Evolutionary conservation across 1,284 basidiomycete genomes (phyloP).

Genomic region (Neotropicomus parvogracilis): DNA sequence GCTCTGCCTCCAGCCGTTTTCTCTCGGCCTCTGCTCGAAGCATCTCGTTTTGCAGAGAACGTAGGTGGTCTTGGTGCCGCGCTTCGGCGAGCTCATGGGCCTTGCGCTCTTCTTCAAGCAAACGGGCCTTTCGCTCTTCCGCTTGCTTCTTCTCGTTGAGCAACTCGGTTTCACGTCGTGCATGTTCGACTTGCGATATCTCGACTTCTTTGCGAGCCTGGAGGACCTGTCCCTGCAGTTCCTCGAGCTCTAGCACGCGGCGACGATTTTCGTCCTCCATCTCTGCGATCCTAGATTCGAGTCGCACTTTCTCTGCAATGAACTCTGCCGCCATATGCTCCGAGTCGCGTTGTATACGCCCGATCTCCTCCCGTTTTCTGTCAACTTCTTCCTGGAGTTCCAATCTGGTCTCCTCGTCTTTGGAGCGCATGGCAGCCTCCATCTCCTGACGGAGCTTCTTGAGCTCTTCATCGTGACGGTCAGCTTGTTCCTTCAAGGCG

Average conservation of each 20-base stretch:
- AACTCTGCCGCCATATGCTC: slow-evolving; percentile 34
- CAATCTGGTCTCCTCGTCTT: slow-evolving; percentile 37
- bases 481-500: slow-evolving; percentile 36
- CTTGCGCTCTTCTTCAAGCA: slow-evolving; percentile 32
- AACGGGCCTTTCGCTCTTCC: slow-evolving; percentile 26
- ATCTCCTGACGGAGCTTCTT: slow-evolving; percentile 37
- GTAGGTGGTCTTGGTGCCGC: slow-evolving; percentile 31
- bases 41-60: slow-evolving; percentile 29
- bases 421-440: slow-evolving; percentile 34
- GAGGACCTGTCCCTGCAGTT: slow-evolving; percentile 30
- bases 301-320: slow-evolving; percentile 31
- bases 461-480: slow-evolving; percentile 37
- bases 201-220: slow-evolving; percentile 31
- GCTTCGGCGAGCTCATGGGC: slow-evolving; percentile 28
- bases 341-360: slow-evolving; percentile 29
- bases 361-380: slow-evolving; percentile 34
- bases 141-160: slow-evolving; percentile 23
- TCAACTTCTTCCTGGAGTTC: slow-evolving; percentile 39
- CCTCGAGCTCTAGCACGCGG: slow-evolving; percentile 18
- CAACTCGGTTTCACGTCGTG: slow-evolving; percentile 28
- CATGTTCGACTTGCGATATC: slow-evolving; percentile 28
- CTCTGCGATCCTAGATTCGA: slow-evolving; percentile 29
- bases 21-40: slow-evolving; percentile 24
- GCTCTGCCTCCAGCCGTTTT: slow-evolving; percentile 23
- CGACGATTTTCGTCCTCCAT: slow-evolving; percentile 31